These are phyloP conservation scores for Alternaria infectoria DNA, from an alignment of 2,329 filamentous ascomycete genomes.

Conservation along the genomic window DNA sequence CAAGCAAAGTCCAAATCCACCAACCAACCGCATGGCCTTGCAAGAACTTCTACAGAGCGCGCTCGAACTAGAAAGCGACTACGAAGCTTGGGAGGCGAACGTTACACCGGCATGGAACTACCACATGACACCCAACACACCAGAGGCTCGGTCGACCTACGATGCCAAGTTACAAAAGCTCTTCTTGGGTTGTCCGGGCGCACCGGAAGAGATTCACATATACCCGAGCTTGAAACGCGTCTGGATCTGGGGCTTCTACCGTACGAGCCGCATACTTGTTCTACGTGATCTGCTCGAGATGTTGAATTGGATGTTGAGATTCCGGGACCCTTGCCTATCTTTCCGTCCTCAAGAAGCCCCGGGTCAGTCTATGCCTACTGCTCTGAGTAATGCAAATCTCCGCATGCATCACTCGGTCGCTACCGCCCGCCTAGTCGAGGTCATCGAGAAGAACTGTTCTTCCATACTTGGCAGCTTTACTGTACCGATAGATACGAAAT, in stretches of 20 bases:
- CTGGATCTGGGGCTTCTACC: constrained; percentile 41
- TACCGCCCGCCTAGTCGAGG: constrained; percentile 25
- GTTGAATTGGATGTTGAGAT: constrained; percentile 38
- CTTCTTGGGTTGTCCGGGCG: constrained; percentile 28
- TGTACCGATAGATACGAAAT: constrained; percentile 31
- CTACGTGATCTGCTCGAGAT: constrained; percentile 39
- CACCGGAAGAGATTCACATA: constrained; percentile 35
- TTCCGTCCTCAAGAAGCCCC: neutral
- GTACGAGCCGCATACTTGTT: constrained; percentile 36
- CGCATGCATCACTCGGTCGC: constrained; percentile 23
- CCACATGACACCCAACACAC: constrained; percentile 28
- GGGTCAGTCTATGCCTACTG: neutral
- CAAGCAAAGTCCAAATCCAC: constrained; percentile 25
- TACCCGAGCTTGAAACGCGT: constrained; percentile 30
- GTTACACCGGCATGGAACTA: constrained; percentile 29
- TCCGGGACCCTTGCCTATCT: constrained; percentile 19
- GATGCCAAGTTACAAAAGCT: constrained; percentile 33
- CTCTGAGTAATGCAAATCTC: constrained; percentile 22
- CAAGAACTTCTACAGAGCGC: constrained; percentile 28
- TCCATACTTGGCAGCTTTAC: constrained; percentile 33
- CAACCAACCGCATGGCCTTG: constrained; percentile 25
- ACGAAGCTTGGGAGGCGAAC: constrained; percentile 33
- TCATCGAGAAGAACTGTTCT: constrained; percentile 35
- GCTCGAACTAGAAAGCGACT: constrained; percentile 34
- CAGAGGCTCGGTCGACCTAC: constrained; percentile 24